Evolutionary conservation across 257 asterid genomes (phyloP).

Genomic region (Solanum lignicaule): DNA sequence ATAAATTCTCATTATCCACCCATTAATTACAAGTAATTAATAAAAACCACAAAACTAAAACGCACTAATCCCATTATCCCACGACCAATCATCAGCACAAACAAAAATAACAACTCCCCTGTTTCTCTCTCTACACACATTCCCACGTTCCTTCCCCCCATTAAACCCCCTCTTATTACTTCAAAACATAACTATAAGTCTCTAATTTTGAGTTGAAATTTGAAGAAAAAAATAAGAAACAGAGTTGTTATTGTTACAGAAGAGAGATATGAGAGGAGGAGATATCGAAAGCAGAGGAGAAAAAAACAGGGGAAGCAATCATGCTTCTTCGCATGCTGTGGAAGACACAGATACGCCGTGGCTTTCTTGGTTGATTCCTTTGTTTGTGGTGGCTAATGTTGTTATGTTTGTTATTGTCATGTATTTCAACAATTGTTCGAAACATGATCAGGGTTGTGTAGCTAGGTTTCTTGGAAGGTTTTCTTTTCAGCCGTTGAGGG

Average conservation of each 20-base stretch:
- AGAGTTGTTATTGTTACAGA: not conserved
- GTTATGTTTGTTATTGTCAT: conserved; percentile 53
- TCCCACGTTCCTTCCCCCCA: conserved; percentile 6
- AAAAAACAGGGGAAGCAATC: conserved; percentile 6
- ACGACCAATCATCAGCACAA: not conserved
- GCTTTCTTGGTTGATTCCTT: conserved; percentile 76
- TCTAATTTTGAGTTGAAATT: not conserved
- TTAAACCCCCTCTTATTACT: not conserved
- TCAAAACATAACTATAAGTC: conserved; percentile 15
- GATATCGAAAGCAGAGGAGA: conserved; percentile 54
- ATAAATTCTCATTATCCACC: not conserved
- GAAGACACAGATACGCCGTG: conserved; percentile 42
- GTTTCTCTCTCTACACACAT: conserved; percentile 11
- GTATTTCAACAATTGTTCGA: conserved; percentile 72
- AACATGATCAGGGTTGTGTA: conserved; percentile 30
- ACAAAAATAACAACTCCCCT: conserved; percentile 13
- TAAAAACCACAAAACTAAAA: not conserved
- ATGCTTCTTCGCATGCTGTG: conserved; percentile 8
- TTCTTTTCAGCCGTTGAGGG: conserved; percentile 68
- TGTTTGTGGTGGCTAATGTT: conserved; percentile 49
- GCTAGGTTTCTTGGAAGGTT: conserved; percentile 67
- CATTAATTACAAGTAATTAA: not conserved
- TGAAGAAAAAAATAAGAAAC: not conserved
- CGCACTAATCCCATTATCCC: conserved; percentile 3
- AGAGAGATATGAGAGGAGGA: conserved; percentile 26